A percentile compares a stretch with the other conserved stretches of the same genome.
phyloP scores from a whole-genome alignment of 768 basidiomycete genomes.

The Nevesoporus exiguus region DNA sequence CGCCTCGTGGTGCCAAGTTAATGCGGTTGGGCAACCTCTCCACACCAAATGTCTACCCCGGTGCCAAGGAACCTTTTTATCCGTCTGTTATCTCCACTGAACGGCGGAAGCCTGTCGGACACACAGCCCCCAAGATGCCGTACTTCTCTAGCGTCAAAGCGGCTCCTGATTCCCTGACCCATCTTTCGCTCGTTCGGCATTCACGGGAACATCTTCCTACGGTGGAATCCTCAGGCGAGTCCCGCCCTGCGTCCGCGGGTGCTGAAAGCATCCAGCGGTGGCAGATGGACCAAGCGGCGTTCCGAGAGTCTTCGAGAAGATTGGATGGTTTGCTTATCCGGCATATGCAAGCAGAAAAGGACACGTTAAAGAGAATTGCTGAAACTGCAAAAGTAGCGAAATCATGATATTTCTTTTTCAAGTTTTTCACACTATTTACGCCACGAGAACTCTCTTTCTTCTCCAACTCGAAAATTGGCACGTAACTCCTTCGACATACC shows the following conservation, averaged over 20 bases:
- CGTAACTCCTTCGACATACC: slow-evolving; percentile 27
- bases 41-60: slow-evolving; percentile 55
- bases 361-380: slow-evolving; percentile 75
- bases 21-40: slow-evolving; percentile 71
- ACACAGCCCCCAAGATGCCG: slow-evolving; percentile 40
- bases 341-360: slow-evolving; percentile 82
- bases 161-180: slow-evolving; percentile 29
- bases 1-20: slow-evolving; percentile 38
- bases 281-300: slow-evolving; percentile 32
- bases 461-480: slow-evolving; percentile 7
- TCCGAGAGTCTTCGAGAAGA: slow-evolving; percentile 57
- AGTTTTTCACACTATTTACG: slow-evolving; percentile 8
- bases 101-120: slow-evolving; percentile 50
- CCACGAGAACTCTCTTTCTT: slow-evolving; percentile 11
- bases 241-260: slow-evolving; percentile 15
- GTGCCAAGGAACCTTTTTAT: slow-evolving; percentile 36
- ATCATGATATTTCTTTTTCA: slow-evolving; percentile 16
- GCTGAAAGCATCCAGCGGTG: slow-evolving; percentile 27
- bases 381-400: slow-evolving; percentile 37
- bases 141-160: slow-evolving; percentile 49
- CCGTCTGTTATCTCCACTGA: slow-evolving; percentile 34
- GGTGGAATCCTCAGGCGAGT: slow-evolving; percentile 7
- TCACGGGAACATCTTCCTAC: slow-evolving; percentile 39
- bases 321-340: slow-evolving; percentile 78
- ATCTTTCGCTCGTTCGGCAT: slow-evolving; percentile 37